These are phyloP conservation scores for Zopfia rhizophila DNA, from an alignment of 2,329 filamentous ascomycete genomes.

Conservation along the genomic window DNA sequence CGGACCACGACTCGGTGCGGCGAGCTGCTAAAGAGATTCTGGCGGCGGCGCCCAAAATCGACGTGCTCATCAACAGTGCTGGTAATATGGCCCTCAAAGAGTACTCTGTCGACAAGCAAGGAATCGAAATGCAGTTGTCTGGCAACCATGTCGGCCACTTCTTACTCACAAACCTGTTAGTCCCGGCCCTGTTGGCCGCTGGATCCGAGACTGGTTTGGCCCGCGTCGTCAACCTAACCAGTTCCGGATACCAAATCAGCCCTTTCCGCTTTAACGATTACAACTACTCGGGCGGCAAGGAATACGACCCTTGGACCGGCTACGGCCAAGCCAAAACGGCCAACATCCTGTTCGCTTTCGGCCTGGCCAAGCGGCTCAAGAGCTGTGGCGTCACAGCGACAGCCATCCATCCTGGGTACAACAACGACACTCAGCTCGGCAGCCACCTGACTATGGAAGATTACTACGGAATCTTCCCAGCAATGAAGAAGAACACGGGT, in stretches of 20 bases:
- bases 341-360: conserved; percentile 19
- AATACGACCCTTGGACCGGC: conserved; percentile 21
- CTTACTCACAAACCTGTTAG: conserved; percentile 47
- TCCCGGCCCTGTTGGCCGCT: conserved; percentile 46
- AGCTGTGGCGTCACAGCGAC: conserved; percentile 4
- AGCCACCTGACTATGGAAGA: conserved; percentile 3
- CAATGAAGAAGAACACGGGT: background rate
- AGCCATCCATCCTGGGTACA: conserved; percentile 6
- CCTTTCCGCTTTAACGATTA: conserved; percentile 7
- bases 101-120: conserved; percentile 42
- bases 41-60: conserved; percentile 33
- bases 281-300: conserved; percentile 11
- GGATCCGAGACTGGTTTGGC: conserved; percentile 34
- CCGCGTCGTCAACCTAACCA: conserved; percentile 20
- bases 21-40: conserved; percentile 37
- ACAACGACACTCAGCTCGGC: conserved; percentile 5
- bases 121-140: conserved; percentile 56
- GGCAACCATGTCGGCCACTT: conserved; percentile 58
- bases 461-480: background rate
- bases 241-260: conserved; percentile 6
- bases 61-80: conserved; percentile 53
- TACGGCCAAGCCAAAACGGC: conserved; percentile 31
- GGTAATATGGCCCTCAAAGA: conserved; percentile 37
- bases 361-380: conserved; percentile 15
- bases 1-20: conserved; percentile 37